Conservation (phyloP, 345 rosid genomes). For the Murraya paniculata region DNA sequence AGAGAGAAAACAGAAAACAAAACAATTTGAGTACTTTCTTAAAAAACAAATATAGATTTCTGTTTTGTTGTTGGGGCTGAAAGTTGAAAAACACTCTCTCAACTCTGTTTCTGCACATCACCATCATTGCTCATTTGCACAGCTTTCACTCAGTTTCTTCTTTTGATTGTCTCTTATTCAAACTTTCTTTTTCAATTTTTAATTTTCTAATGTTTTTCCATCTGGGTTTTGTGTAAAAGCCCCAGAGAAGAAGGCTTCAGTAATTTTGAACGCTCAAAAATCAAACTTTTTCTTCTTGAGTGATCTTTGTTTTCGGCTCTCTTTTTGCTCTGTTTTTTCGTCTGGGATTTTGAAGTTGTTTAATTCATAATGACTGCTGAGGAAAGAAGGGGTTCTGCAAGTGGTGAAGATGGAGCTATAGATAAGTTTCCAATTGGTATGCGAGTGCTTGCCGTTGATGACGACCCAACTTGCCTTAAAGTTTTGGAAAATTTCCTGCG, state of each 20-base stretch:
- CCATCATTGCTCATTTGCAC: conserved; percentile 38
- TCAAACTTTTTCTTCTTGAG: neutral
- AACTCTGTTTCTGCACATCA: conserved; percentile 30
- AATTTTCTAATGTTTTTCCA: neutral
- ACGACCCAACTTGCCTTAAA: conserved; percentile 61
- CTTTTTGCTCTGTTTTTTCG: conserved; percentile 7
- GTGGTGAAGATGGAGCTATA: conserved; percentile 24
- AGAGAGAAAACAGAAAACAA: conserved; percentile 7
- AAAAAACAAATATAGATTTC: conserved; percentile 4
- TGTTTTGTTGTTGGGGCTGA: conserved; percentile 22
- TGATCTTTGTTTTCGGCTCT: conserved; percentile 15
- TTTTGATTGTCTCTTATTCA: neutral
- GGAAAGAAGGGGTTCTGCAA: conserved; percentile 22
- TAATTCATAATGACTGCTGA: conserved; percentile 37
- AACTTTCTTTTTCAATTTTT: neutral
- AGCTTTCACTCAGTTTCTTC: conserved; percentile 22
- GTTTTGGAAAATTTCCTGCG: conserved; percentile 51
- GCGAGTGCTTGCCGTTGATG: conserved; percentile 74
- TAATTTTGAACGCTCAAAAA: neutral
- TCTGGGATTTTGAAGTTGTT: conserved; percentile 16
- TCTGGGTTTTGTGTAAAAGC: conserved; percentile 26
- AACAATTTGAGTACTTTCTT: neutral
- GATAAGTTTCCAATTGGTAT: conserved; percentile 52
- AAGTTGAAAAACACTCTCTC: conserved; percentile 12
- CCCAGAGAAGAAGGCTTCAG: neutral